Percentiles rank a stretch among this genome's conserved stretches.
These are phyloP conservation scores for Podospora bellae-mahoneyi DNA, from an alignment of 495 filamentous ascomycete genomes.

Conservation along the genomic window DNA sequence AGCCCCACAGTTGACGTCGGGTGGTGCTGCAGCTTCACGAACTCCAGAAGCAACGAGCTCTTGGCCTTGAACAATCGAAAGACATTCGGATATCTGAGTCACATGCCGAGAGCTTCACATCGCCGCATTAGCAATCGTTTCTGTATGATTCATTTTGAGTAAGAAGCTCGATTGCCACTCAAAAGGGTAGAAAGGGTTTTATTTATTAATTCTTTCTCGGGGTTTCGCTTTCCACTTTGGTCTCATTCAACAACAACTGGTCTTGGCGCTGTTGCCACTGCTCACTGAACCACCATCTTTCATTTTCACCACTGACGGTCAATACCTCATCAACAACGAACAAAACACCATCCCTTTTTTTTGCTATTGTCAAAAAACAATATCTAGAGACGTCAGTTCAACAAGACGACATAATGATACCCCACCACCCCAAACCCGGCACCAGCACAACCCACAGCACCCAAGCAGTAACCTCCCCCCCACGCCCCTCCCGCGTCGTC, in stretches of 20 bases:
- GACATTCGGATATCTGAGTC: background rate
- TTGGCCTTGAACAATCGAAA: background rate
- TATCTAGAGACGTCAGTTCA: no score
- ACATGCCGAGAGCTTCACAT: background rate
- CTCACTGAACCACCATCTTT: conserved; percentile 2
- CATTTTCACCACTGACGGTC: background rate
- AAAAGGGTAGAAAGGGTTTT: background rate
- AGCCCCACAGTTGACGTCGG: background rate
- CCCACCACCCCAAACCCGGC: conserved; percentile 22
- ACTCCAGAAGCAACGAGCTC: background rate
- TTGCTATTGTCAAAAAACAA: background rate
- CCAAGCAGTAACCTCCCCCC: conserved; percentile 42
- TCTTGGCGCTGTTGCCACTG: background rate
- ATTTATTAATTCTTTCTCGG: background rate
- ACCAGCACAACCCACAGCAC: conserved; percentile 12
- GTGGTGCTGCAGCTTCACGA: background rate
- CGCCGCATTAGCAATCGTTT: background rate
- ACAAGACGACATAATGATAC: conserved; percentile 24
- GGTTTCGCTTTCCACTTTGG: background rate
- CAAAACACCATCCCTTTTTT: background rate
- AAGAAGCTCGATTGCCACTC: background rate
- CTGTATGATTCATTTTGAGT: background rate
- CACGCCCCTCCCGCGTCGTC: conserved; percentile 47
- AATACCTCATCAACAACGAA: background rate
- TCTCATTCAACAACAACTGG: background rate